phyloP scores from a whole-genome alignment of 208 protist genomes.

The Trypanosomatidae sp. region DNA sequence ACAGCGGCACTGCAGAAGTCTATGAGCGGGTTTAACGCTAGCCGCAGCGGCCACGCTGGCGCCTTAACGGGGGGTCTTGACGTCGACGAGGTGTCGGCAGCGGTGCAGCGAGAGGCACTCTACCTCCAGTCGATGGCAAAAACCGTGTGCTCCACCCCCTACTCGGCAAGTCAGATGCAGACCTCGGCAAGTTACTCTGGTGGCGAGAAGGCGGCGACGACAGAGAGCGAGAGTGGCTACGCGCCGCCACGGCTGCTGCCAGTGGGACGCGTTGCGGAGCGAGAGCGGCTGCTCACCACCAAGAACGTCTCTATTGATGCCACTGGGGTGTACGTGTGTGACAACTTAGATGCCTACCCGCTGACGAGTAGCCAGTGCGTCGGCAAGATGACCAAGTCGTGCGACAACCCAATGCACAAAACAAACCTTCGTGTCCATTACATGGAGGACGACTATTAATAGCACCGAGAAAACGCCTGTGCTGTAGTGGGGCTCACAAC shows the following conservation, averaged over 20 bases:
- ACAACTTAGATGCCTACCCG: slow-evolving; percentile 63
- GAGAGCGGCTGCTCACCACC: slow-evolving; percentile 67
- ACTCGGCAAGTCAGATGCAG: background rate
- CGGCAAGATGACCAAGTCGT: slow-evolving; percentile 54
- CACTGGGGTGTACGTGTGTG: slow-evolving; percentile 54
- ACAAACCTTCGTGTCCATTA: slow-evolving; percentile 71
- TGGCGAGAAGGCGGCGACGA: background rate
- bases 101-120: slow-evolving; percentile 18
- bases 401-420: slow-evolving; percentile 73
- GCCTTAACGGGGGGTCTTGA: background rate
- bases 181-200: background rate
- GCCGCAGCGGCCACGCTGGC: background rate
- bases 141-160: slow-evolving; percentile 8
- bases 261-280: slow-evolving; percentile 56
- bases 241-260: slow-evolving; percentile 49
- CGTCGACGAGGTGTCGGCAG: slow-evolving; percentile 15
- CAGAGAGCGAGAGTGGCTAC: slow-evolving; percentile 27
- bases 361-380: slow-evolving; percentile 64
- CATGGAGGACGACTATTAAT: slow-evolving; percentile 37
- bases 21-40: slow-evolving; percentile 20
- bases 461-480: background rate
- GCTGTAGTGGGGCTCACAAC: background rate
- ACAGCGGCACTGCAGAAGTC: slow-evolving; percentile 38
- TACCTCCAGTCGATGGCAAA: slow-evolving; percentile 26
- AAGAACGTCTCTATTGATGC: slow-evolving; percentile 84